phyloP scores from a whole-genome alignment of 1,284 basidiomycete species.

The Tilletia setariae region DNA sequence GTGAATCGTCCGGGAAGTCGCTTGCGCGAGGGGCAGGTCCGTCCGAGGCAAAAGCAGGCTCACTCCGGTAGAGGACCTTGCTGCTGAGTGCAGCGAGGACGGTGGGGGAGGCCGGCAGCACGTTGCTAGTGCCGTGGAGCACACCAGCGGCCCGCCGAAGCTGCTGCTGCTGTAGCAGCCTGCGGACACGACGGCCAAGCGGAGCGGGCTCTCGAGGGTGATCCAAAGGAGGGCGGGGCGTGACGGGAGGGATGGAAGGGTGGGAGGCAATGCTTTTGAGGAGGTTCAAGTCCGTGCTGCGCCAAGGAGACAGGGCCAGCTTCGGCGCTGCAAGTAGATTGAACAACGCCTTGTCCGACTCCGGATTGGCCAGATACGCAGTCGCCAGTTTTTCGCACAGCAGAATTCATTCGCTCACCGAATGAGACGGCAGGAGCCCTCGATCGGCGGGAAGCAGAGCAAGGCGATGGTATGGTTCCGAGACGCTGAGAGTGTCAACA shows the following conservation, averaged over 20 bases:
- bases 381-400: neutral
- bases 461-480: neutral
- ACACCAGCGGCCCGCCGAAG: neutral
- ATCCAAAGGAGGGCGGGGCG: neutral
- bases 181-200: neutral
- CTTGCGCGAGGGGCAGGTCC: neutral
- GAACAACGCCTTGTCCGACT: neutral
- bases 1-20: neutral
- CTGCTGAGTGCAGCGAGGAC: neutral
- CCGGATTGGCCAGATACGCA: neutral
- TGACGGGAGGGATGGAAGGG: neutral
- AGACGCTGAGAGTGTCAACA: neutral
- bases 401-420: neutral
- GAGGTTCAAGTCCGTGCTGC: neutral
- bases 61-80: neutral
- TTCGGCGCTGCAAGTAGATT: neutral
- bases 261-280: neutral
- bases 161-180: neutral
- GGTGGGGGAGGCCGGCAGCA: neutral
- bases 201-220: neutral
- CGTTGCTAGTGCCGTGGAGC: neutral
- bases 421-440: neutral
- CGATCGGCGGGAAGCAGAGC: neutral
- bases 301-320: slow-evolving; percentile 1
- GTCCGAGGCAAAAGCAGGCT: neutral